Evolutionary conservation across 2,329 filamentous ascomycete genomes (phyloP).

Genomic region (Stachybotrys elegans): DNA sequence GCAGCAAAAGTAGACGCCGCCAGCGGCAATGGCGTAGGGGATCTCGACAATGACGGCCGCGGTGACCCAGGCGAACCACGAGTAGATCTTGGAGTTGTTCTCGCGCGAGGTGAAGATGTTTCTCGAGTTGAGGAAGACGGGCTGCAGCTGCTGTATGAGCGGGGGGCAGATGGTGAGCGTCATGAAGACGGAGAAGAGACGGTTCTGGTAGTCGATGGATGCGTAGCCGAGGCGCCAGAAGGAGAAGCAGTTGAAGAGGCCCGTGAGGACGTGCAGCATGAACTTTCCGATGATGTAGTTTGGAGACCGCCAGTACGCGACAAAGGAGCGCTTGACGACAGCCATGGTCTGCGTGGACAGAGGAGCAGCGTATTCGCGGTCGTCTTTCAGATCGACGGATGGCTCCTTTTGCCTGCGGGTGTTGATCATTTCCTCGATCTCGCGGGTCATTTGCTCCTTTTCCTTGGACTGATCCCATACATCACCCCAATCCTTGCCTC

Average conservation of each 20-base stretch:
- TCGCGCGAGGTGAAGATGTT: conserved; percentile 68
- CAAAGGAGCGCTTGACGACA: conserved; percentile 53
- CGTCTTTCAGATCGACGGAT: conserved; percentile 36
- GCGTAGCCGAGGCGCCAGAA: conserved; percentile 59
- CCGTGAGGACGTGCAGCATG: conserved; percentile 56
- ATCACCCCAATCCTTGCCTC: conserved; percentile 57
- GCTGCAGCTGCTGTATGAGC: conserved; percentile 73
- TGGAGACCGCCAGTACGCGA: conserved; percentile 61
- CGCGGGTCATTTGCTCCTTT: conserved; percentile 35
- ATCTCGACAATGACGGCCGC: conserved; percentile 64
- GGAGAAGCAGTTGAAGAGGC: conserved; percentile 66
- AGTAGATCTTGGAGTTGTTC: conserved; percentile 74
- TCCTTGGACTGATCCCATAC: conserved; percentile 53
- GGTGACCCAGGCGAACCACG: conserved; percentile 65
- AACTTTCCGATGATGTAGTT: conserved; percentile 60
- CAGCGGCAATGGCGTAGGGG: conserved; percentile 62
- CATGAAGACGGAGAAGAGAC: conserved; percentile 73
- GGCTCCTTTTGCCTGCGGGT: conserved; percentile 34
- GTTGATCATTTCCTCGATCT: conserved; percentile 48
- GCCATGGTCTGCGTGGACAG: conserved; percentile 45
- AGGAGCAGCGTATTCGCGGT: conserved; percentile 60
- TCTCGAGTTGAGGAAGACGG: conserved; percentile 61
- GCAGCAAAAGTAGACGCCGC: conserved; percentile 41
- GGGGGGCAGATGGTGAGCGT: conserved; percentile 70
- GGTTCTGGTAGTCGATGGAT: conserved; percentile 60